Base-by-base conservation (phyloP, 352 stramenopile species). In the Phytophthora pistaciae region DNA sequence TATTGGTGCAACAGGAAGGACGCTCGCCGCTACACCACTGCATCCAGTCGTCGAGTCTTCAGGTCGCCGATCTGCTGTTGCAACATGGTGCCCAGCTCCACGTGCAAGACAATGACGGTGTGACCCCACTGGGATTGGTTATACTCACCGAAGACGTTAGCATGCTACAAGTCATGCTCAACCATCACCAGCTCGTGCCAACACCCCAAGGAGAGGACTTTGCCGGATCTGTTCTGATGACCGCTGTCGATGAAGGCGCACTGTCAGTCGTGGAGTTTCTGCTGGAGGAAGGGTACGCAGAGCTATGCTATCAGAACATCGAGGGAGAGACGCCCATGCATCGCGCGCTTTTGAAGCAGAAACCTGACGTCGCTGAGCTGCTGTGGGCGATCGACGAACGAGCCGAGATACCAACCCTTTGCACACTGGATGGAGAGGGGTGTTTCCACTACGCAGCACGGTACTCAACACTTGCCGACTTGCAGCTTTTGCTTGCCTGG, bases 121-220 rank as follows among this genome's bases (percentile, higher is more conserved):
- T 62, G 16, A 68, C 70, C 6, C 60, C 64, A 5, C 42, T 77
- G 0, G 38, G 52, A 3, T 20, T 68, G 5, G 53, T 68, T 14
- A 40, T 72, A 65, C 48, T 11, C 38, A 50, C 44, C n/a, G 42
- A 66, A 10, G 40, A 73, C 33, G 21, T 70, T 3, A 36, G 52
- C 38, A 65, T 67, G 48, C 56, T 77, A n/a, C 70, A 77, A 44
- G 38, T 77, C 49, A 27, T 77, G 5, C 50, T 77, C 0, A 77
- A 74, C 50, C 70, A 74, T 10, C 60, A 70, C 25, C 52, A 65
- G 27, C 21, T 69, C 25, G 70, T 77, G 6, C 21, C 48, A 6
- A 71, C 62, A 5, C 42, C 14, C 8, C 44, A 61, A 1, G 59
- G 70, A 7, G 56, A 67, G 36, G 60, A 73, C 18, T 77, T 77